Percentiles rank a stretch among this genome's conserved stretches.
phyloP scores from a whole-genome alignment of 352 stramenopile species.

The Phytophthora pluvialis region DNA sequence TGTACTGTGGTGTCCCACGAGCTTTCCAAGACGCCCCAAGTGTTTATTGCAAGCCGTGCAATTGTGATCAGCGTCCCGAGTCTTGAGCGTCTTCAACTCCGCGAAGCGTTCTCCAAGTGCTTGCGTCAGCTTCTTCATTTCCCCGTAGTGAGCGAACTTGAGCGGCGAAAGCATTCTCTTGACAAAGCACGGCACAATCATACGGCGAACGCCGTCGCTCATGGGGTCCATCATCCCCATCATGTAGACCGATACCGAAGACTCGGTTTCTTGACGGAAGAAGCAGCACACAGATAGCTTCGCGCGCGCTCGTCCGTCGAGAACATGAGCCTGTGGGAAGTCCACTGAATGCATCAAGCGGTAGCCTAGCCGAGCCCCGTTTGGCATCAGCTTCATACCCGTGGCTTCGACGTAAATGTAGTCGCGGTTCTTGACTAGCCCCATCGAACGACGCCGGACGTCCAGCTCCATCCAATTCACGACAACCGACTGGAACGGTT shows the following conservation, averaged over 20 bases:
- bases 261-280: conserved; percentile 36
- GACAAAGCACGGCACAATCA: conserved; percentile 42
- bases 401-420: conserved; percentile 69
- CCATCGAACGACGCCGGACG: conserved; percentile 32
- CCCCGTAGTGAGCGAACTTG: conserved; percentile 39
- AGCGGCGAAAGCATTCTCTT: conserved; percentile 39
- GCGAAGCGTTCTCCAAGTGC: conserved; percentile 27
- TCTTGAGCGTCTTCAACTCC: conserved; percentile 24
- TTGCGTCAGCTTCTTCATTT: conserved; percentile 54
- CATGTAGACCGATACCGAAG: conserved; percentile 40
- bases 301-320: conserved; percentile 41
- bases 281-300: conserved; percentile 58
- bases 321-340: conserved; percentile 45
- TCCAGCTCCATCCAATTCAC: conserved; percentile 52
- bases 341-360: conserved; percentile 48
- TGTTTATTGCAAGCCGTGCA: conserved; percentile 26
- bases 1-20: conserved; percentile 26
- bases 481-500: conserved; percentile 51
- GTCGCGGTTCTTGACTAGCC: conserved; percentile 55
- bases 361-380: conserved; percentile 38
- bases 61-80: conserved; percentile 17
- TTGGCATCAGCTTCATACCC: conserved; percentile 18
- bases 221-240: conserved; percentile 36
- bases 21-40: conserved; percentile 27
- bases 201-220: conserved; percentile 26